Evolutionary conservation across 495 filamentous ascomycete genomes (phyloP).

Genomic region (Amphirosellinia nigrospora): DNA sequence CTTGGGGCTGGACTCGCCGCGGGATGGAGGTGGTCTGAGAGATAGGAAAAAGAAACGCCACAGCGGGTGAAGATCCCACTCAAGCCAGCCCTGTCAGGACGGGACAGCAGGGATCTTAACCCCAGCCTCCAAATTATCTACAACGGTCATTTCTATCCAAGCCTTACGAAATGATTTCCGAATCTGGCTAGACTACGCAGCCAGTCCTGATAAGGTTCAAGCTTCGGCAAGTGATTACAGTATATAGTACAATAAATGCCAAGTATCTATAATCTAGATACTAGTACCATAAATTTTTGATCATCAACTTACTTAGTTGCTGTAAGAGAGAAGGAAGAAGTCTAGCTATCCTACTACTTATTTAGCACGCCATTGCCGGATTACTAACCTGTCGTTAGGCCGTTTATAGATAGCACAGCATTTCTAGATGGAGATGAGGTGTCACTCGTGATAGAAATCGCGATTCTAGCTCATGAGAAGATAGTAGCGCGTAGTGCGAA

Average conservation of each 20-base stretch:
- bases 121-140: slow-evolving; percentile 6
- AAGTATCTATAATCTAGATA: not conserved
- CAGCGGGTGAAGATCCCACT: slow-evolving; percentile 23
- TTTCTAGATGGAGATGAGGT: not conserved
- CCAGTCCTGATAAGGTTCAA: slow-evolving; percentile 2
- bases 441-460: slow-evolving; percentile 3
- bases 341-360: not conserved
- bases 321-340: not conserved
- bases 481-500: not conserved
- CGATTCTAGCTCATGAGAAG: not conserved
- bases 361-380: not conserved
- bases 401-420: not conserved
- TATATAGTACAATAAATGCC: not conserved
- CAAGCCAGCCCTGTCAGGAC: slow-evolving; percentile 23
- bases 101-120: slow-evolving; percentile 12
- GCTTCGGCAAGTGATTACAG: not conserved
- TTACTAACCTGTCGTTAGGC: not conserved
- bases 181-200: slow-evolving; percentile 14
- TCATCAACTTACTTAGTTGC: no score
- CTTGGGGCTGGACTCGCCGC: slow-evolving; percentile 22
- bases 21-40: slow-evolving; percentile 20
- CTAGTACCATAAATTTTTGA: no score
- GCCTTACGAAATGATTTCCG: slow-evolving; percentile 16
- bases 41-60: slow-evolving; percentile 22
- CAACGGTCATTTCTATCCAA: slow-evolving; percentile 20